These are phyloP conservation scores for Tricholoma terreum DNA, from an alignment of 768 basidiomycete species.

Conservation along the genomic window DNA sequence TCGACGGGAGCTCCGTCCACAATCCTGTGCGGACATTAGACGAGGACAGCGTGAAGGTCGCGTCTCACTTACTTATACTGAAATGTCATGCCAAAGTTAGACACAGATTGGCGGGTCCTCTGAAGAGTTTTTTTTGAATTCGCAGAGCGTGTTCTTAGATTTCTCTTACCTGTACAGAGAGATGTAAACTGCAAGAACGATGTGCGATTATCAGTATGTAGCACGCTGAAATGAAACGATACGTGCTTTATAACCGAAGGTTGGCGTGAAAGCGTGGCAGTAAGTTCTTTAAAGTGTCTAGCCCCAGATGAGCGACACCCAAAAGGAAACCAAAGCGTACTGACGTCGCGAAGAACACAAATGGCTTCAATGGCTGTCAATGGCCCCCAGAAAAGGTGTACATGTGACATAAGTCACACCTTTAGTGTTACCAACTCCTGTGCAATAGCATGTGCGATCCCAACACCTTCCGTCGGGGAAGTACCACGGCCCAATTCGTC, in stretches of 20 bases:
- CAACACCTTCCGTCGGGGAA: constrained; percentile 75
- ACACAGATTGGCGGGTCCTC: constrained; percentile 51
- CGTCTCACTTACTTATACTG: constrained; percentile 61
- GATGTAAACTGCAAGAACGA: constrained; percentile 58
- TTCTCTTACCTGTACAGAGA: constrained; percentile 68
- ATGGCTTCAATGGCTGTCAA: constrained; percentile 45
- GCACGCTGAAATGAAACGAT: neutral
- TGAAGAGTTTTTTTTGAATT: constrained; percentile 22
- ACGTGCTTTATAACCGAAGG: constrained; percentile 77
- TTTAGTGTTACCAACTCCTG: constrained; percentile 72
- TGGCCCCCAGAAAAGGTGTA: constrained; percentile 2
- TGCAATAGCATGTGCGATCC: constrained; percentile 81
- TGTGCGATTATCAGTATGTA: neutral
- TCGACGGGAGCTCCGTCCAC: constrained; percentile 66
- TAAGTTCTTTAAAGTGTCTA: constrained; percentile 81
- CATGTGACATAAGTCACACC: constrained; percentile 39
- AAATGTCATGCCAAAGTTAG: constrained; percentile 68
- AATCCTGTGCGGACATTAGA: constrained; percentile 44
- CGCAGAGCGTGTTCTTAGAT: neutral
- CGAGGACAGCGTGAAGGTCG: neutral
- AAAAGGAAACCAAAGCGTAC: constrained; percentile 9
- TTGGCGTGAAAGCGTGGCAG: constrained; percentile 68
- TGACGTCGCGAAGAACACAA: constrained; percentile 90
- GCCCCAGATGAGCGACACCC: neutral
- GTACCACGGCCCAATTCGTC: constrained; percentile 96